Conservation (phyloP, 345 rosid genomes). For the Microcos paniculata region DNA sequence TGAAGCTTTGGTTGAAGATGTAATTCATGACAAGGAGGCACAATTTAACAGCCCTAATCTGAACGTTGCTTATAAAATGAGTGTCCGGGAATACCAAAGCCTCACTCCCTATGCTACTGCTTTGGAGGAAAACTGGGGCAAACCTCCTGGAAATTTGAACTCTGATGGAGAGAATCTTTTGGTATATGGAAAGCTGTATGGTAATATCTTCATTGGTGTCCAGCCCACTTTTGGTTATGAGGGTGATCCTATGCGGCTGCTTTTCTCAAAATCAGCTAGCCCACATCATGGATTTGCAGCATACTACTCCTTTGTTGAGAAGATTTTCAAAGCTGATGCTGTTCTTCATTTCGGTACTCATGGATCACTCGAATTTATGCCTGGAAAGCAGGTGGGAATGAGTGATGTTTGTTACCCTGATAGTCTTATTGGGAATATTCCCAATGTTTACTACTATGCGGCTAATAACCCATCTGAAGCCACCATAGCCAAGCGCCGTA, state of each 20-base stretch:
- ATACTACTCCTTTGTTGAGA: constrained; percentile 91
- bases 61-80: constrained; percentile 90
- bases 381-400: constrained; percentile 99
- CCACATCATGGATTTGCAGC: constrained; percentile 99
- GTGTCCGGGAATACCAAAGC: constrained; percentile 76
- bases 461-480: constrained; percentile 99
- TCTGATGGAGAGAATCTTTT: constrained; percentile 93
- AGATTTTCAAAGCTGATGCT: constrained; percentile 91
- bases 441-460: constrained; percentile 93
- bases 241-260: constrained; percentile 97
- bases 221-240: constrained; percentile 99
- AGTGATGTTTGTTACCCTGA: constrained; percentile 94
- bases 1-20: constrained; percentile 86
- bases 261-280: constrained; percentile 96
- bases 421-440: constrained; percentile 95
- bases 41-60: constrained; percentile 97
- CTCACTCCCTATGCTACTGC: constrained; percentile 83
- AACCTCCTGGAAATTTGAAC: constrained; percentile 93
- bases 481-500: constrained; percentile 93
- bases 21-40: constrained; percentile 96
- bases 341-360: constrained; percentile 99
- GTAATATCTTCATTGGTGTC: constrained; percentile 94
- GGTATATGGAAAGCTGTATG: constrained; percentile 88
- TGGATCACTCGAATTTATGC: constrained; percentile 98
- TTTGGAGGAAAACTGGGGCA: constrained; percentile 98